Evolutionary conservation across 2,329 filamentous ascomycete genomes (phyloP), one percentile per base, ranked within the genome.

Genomic region (Helotiales sp.): DNA sequence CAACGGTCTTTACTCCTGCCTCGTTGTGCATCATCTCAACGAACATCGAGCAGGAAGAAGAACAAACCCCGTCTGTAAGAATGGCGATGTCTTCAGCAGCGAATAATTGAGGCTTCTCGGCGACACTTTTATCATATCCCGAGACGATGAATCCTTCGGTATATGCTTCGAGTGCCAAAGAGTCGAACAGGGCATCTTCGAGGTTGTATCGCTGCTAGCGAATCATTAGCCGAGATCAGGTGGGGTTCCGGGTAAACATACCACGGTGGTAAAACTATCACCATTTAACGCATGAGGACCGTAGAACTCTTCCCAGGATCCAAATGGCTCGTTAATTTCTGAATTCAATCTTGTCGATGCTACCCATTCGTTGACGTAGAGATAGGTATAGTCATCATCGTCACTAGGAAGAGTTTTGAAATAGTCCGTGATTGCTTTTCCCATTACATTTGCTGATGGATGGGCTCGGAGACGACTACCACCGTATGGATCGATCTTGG

Each of bases 41-140:
- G 68, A 87, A 86, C 3, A 87, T 78, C 3, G 85, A 83, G 77
- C 87, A 89, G 2, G 86, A 85, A 0, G 85, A 87, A 24, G 83
- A 83, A 75, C 87, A 89, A 71, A 84, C 82, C 37, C 86, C 86
- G 72, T 89, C 87, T 61, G 84, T 83, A n/a, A 89, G 61, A 22
- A 72, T 37, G 20, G 81, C 69, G 20, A 83, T 80, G 57, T 83
- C 72, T 26, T 82, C 75, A 0, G 78, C 71, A 4, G 76, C 69
- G 71, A 82, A 85, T 1, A 78, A 74, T 47, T 70, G 71, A 32
- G 55, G n/a, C 24, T 32, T 40, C 30, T 52, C 50, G 8, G 72
- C 67, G 13, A 70, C 69, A 61, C 73, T 67, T 2, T 66, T 59
- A 13, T 71, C 71, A 43, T 71, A 73, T 3, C 75, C 72, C 63